Evolutionary conservation across 108 stramenopile genomes (phyloP).

Genomic region (Cyclotella baltica): DNA sequence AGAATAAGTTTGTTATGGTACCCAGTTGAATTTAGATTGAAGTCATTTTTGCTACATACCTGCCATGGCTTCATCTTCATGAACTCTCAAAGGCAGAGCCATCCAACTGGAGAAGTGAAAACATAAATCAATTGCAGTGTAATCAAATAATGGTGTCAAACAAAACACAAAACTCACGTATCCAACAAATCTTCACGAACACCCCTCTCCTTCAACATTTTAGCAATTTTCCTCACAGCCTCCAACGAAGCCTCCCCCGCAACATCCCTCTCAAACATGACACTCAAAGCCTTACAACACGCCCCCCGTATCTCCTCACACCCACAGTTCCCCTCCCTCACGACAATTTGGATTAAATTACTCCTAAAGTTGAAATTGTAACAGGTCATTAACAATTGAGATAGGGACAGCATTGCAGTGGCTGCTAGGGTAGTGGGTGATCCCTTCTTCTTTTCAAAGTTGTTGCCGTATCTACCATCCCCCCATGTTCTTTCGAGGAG

Average conservation of each 20-base stretch:
- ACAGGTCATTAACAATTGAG: slow-evolving; percentile 75
- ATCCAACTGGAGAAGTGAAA: slow-evolving; percentile 38
- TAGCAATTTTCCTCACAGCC: slow-evolving; percentile 73
- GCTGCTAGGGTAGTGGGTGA: slow-evolving; percentile 69
- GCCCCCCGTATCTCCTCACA: slow-evolving; percentile 69
- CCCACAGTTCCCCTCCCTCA: slow-evolving; percentile 65
- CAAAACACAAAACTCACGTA: slow-evolving; percentile 9
- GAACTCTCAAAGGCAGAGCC: slow-evolving; percentile 77
- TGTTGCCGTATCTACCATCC: slow-evolving; percentile 37
- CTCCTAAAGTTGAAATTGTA: slow-evolving; percentile 91
- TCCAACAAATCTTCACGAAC: slow-evolving; percentile 68
- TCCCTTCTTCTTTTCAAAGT: slow-evolving; percentile 10
- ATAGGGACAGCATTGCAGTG: slow-evolving; percentile 73
- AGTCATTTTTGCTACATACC: not conserved
- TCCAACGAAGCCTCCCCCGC: slow-evolving; percentile 87
- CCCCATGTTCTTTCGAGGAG: slow-evolving; percentile 78
- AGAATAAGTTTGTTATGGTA: not conserved
- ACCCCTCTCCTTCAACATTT: slow-evolving; percentile 68
- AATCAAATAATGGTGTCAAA: not conserved
- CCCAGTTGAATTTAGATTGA: not conserved
- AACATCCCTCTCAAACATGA: slow-evolving; percentile 75
- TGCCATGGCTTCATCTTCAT: slow-evolving; percentile 86
- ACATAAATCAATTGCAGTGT: not conserved
- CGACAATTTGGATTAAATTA: slow-evolving; percentile 73
- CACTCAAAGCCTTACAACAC: slow-evolving; percentile 69